phyloP scores from a whole-genome alignment of 495 filamentous ascomycete genomes.

The Hypoxylon fragiforme region DNA sequence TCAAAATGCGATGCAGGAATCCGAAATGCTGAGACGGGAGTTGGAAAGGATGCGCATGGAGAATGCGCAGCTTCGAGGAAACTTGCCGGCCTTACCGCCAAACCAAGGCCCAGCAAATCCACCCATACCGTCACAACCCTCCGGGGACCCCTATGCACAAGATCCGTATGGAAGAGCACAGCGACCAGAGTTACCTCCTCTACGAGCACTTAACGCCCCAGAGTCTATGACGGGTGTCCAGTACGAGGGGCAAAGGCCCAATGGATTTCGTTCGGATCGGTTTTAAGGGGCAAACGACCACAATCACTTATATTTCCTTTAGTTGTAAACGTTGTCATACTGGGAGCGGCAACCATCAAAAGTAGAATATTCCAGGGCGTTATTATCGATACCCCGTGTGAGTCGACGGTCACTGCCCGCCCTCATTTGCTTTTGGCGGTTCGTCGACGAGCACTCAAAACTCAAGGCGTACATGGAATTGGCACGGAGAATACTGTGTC shows the following conservation, averaged over 20 bases:
- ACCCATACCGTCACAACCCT: slow-evolving; percentile 35
- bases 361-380: slow-evolving; percentile 21
- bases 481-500: slow-evolving; percentile 23
- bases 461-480: slow-evolving; percentile 22
- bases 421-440: slow-evolving; percentile 3
- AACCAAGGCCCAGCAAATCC: slow-evolving; percentile 18
- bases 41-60: slow-evolving; percentile 56
- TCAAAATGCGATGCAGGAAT: slow-evolving; percentile 44
- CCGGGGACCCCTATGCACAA: slow-evolving; percentile 37
- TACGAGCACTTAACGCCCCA: slow-evolving; percentile 45
- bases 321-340: slow-evolving; percentile 23
- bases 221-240: slow-evolving; percentile 61
- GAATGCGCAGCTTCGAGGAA: slow-evolving; percentile 54
- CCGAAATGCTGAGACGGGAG: slow-evolving; percentile 53
- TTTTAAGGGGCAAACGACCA: slow-evolving; percentile 18
- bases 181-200: slow-evolving; percentile 52
- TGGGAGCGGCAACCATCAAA: slow-evolving; percentile 19
- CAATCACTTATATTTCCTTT: slow-evolving; percentile 23
- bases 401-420: slow-evolving; percentile 17
- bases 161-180: slow-evolving; percentile 37
- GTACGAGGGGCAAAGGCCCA: slow-evolving; percentile 49
- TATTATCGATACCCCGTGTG: slow-evolving; percentile 30
- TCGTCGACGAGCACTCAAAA: slow-evolving; percentile 18
- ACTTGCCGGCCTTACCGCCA: slow-evolving; percentile 21
- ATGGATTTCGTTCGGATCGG: slow-evolving; percentile 42